Conservation (phyloP, 768 basidiomycete genomes). For the Pholiota conissans region DNA sequence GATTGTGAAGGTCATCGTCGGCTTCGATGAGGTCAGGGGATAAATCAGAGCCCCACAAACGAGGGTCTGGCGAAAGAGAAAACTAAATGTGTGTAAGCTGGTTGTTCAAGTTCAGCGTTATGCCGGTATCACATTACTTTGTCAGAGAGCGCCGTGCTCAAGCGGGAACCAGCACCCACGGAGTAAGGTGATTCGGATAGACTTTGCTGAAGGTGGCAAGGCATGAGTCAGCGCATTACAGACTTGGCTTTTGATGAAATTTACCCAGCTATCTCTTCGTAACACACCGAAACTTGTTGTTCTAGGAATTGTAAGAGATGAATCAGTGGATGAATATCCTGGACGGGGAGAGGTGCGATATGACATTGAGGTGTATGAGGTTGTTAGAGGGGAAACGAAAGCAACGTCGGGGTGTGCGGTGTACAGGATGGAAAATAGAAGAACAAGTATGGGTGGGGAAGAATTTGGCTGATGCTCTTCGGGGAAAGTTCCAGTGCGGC, state of each 20-base stretch:
- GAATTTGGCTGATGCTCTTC: conserved; percentile 11
- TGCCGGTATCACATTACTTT: conserved; percentile 31
- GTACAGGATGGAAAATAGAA: conserved; percentile 10
- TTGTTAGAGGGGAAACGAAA: conserved; percentile 15
- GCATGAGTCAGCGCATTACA: background rate
- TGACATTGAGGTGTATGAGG: conserved; percentile 24
- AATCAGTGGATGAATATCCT: conserved; percentile 31
- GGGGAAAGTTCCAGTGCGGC: background rate
- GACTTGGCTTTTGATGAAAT: background rate
- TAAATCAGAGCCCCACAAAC: conserved; percentile 63
- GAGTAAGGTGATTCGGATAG: conserved; percentile 48
- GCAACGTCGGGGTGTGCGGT: background rate
- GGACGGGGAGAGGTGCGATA: conserved; percentile 28
- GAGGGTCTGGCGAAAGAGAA: conserved; percentile 64
- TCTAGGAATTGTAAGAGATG: conserved; percentile 29
- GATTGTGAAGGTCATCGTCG: conserved; percentile 77
- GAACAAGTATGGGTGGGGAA: conserved; percentile 2
- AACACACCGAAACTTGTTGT: conserved; percentile 35
- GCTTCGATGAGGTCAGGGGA: conserved; percentile 55
- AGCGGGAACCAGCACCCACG: conserved; percentile 36
- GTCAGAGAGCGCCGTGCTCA: conserved; percentile 41
- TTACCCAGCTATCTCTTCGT: conserved; percentile 43
- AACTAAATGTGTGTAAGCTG: conserved; percentile 39
- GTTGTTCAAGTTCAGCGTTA: background rate
- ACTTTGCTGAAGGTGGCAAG: conserved; percentile 22